phyloP scores from a whole-genome alignment of 768 basidiomycete genomes.

The Boletus bicolor region DNA sequence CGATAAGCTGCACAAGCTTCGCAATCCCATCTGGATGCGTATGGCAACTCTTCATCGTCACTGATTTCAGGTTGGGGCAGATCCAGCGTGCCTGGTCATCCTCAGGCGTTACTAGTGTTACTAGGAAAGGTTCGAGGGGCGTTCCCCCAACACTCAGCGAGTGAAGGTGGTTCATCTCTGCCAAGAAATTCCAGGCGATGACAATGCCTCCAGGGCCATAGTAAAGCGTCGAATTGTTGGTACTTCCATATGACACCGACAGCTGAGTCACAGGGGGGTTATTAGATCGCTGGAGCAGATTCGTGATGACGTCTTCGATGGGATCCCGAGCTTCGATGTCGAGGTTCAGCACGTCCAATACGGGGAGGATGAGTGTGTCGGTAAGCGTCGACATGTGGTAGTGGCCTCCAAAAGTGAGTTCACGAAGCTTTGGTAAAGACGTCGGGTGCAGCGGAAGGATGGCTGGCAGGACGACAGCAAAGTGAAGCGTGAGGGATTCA shows the following conservation, averaged over 20 bases:
- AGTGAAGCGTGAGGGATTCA: constrained; percentile 55
- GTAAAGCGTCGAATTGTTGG: constrained; percentile 43
- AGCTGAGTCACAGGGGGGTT: constrained; percentile 56
- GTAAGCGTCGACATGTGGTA: constrained; percentile 58
- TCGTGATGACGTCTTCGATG: constrained; percentile 66
- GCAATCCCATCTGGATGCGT: constrained; percentile 61
- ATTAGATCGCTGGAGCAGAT: constrained; percentile 57
- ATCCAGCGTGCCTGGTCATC: constrained; percentile 59
- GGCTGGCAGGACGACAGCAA: constrained; percentile 56
- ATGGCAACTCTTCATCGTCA: constrained; percentile 65
- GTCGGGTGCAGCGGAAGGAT: constrained; percentile 59
- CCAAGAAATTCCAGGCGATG: constrained; percentile 65
- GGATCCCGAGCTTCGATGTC: constrained; percentile 76
- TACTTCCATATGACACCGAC: constrained; percentile 56
- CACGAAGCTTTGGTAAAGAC: constrained; percentile 52
- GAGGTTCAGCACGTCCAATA: constrained; percentile 54
- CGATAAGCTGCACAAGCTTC: constrained; percentile 69
- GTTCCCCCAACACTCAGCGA: constrained; percentile 63
- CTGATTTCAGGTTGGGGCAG: constrained; percentile 57
- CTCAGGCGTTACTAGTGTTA: constrained; percentile 55
- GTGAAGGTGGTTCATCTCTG: constrained; percentile 54
- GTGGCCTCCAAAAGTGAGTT: constrained; percentile 63
- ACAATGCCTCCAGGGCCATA: constrained; percentile 57
- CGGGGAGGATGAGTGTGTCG: constrained; percentile 58
- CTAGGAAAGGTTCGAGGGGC: constrained; percentile 60